phyloP scores from a whole-genome alignment of 1,139 yeast genomes.

The Kazachstania sp. region DNA sequence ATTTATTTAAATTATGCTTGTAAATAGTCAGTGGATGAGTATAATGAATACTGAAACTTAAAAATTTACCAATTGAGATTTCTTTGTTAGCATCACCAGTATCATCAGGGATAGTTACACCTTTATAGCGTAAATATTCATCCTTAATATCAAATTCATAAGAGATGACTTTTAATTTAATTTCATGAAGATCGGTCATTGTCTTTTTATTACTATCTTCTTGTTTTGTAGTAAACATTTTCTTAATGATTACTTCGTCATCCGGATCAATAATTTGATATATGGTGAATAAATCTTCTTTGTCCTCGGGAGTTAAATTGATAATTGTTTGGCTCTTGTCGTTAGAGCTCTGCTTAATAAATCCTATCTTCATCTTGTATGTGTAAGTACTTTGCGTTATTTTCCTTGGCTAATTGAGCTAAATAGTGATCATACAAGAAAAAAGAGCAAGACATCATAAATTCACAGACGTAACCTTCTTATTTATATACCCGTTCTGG shows the following conservation, averaged over 20 bases:
- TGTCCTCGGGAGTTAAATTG: slow-evolving; percentile 69
- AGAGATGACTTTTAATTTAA: slow-evolving; percentile 47
- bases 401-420: background rate
- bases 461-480: too few species aligned
- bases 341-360: slow-evolving; percentile 5
- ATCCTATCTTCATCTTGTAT: slow-evolving; percentile 8
- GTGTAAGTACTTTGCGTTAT: background rate
- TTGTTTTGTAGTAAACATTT: slow-evolving; percentile 32
- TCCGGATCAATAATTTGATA: slow-evolving; percentile 71
- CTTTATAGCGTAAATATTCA: slow-evolving; percentile 68
- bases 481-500: too few species aligned
- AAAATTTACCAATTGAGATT: slow-evolving; percentile 77
- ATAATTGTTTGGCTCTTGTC: slow-evolving; percentile 27
- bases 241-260: slow-evolving; percentile 62
- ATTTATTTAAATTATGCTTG: slow-evolving; percentile 76
- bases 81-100: slow-evolving; percentile 32
- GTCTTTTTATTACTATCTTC: slow-evolving; percentile 24
- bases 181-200: slow-evolving; percentile 18
- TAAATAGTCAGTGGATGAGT: slow-evolving; percentile 60
- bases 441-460: too few species aligned
- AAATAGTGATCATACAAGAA: background rate
- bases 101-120: slow-evolving; percentile 66
- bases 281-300: slow-evolving; percentile 87
- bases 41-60: slow-evolving; percentile 74
- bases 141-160: slow-evolving; percentile 74